Evolutionary conservation across 2,329 filamentous ascomycete species (phyloP), one percentile per base, ranked within the genome.

Genomic region (Penicillium fuscoglaucum): DNA sequence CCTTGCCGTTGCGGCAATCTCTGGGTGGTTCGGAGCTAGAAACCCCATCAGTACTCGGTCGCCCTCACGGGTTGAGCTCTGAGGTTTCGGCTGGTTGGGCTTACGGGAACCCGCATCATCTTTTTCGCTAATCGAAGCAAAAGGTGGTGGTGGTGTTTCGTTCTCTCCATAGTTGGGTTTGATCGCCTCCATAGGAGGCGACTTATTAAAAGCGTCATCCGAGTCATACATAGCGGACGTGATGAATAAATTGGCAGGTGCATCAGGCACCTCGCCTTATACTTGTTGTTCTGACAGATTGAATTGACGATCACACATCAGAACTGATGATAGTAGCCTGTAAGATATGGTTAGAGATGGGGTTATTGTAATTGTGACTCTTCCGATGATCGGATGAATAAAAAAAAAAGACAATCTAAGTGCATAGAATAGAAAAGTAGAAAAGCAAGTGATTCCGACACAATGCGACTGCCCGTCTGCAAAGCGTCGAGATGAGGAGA

Each of bases 11-110:
- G 63, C 76, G 77, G 87, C 87, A 68, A 91, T 83, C 51, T 91
- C 87, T 51, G 84, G 86, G 64, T 80, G 80, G 69, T 86, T 85
- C 68, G 86, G 85, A 69, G 80, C 84, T 78, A 93, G 82, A 72
- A 82, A 80, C 57, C 79, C 76, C 62, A 93, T 82, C 73, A 93
- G 80, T 63, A 90, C 86, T 66, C 81, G 62, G 61, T 70, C 66
- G 66, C 68, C 84, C 82, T 90, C 86, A 66, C 83, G 85, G 70
- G 84, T 83, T 61, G 70, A 71, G 52, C 67, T 62, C 63, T 66
- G 69, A 59, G 67, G 60, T 58, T 63, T 64, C 61, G 64, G 69
- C 60, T 65, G 64, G 66, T 63, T 46, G 21, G 29, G 68, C 71
- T 76, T 75, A 74, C 72, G 70, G 65, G 73, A 64, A 55, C 68